These are phyloP conservation scores for Fusarium subtropicale DNA, from an alignment of 2,329 filamentous ascomycete genomes.

Conservation along the genomic window DNA sequence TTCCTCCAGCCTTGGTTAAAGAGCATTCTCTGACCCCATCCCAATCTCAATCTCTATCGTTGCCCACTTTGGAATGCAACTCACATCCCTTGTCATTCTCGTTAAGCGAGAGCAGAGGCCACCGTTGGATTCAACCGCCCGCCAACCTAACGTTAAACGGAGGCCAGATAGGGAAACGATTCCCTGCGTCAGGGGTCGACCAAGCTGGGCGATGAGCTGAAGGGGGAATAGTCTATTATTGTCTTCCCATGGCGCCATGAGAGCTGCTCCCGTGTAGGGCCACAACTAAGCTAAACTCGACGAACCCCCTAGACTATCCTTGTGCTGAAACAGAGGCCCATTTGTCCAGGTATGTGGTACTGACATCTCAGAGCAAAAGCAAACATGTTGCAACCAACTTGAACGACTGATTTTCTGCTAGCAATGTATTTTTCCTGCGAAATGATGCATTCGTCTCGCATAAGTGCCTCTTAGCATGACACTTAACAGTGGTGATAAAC, in stretches of 20 bases:
- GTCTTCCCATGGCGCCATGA: conserved; percentile 8
- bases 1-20: conserved; percentile 21
- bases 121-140: conserved; percentile 41
- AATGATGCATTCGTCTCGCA: conserved; percentile 13
- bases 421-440: not conserved
- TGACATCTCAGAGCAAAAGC: conserved; percentile 28
- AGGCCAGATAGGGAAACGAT: conserved; percentile 17
- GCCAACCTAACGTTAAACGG: conserved; percentile 30
- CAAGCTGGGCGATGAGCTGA: conserved; percentile 34
- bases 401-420: conserved; percentile 7
- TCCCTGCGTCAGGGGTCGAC: conserved; percentile 35
- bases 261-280: conserved; percentile 8
- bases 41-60: conserved; percentile 22
- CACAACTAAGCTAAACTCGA: conserved; percentile 1
- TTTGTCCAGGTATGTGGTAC: conserved; percentile 26
- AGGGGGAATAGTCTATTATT: conserved; percentile 35
- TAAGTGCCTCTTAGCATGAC: conserved; percentile 20
- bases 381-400: conserved; percentile 19
- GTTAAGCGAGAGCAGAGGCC: conserved; percentile 39
- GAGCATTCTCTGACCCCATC: conserved; percentile 15
- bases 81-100: conserved; percentile 36
- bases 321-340: conserved; percentile 46
- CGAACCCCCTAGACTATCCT: conserved; percentile 27
- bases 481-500: conserved; percentile 14
- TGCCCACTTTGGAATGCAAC: conserved; percentile 26